Evolutionary conservation across 768 basidiomycete species (phyloP), one percentile per base, ranked within the genome.

Genomic region (Boletus rubescentipes): DNA sequence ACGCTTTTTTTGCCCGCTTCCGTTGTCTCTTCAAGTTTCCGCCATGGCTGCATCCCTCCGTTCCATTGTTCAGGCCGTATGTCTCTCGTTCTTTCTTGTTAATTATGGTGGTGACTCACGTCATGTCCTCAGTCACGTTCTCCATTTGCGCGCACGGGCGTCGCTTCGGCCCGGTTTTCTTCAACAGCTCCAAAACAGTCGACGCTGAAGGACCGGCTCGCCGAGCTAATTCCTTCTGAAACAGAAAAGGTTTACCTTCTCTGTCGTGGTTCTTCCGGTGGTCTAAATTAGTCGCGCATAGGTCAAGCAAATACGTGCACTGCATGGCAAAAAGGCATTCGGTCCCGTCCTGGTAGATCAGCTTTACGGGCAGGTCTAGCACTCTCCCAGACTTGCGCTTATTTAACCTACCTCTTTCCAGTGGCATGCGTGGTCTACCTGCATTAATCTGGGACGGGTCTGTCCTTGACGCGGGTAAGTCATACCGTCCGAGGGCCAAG

Each of bases 361-460:
- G 70, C 84, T 94, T 61, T 92, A 93, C 71, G 93, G 93, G 90
- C 85, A 67, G 21, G 55, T 57, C 34, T 37, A n/a, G n/a, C 10
- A 26, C 31, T 2, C 9, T 23, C 31, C 37, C 26, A 42, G 52
- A n/a, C 26, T 43, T 47, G 9, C 37, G 51, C 44, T 60, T 41
- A 43, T 54, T 48, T 53, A 34, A 44, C 26, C 41, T 11, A 0
- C 16, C 30, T 10, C 44, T 56, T 49, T 60, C 1, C 57, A 93
- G 90, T 62, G 91, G 91, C 49, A 91, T 93, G 89, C 79, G 90
- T 58, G 89, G 91, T 57, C 81, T 92, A 44, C 91, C 95, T 60
- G 94, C 93, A 49, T 84, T 98, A 62, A 93, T 98, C 63, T 98
- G 96, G 96, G 96, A 98, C 60, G 96, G 91, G 56, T 98, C 96